Evolutionary conservation across 352 stramenopile species (phyloP), one percentile per base, ranked within the genome.

Genomic region (Phytophthora chlamydospora): DNA sequence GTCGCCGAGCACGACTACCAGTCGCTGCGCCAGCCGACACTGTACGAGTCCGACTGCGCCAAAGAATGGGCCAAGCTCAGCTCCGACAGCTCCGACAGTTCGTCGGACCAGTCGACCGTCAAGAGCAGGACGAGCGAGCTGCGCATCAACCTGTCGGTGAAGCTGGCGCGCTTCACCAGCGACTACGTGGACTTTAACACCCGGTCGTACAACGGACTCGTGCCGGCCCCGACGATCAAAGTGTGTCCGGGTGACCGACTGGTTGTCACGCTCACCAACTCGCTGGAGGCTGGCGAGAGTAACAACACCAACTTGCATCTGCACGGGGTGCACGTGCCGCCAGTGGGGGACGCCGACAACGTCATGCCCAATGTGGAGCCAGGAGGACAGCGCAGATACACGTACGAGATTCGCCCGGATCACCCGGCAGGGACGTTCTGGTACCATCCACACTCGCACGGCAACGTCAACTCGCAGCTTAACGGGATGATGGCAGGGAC

Each of bases 241-340:
- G 69, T 93, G 32, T 91, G 81, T 58, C 81, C 83, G 1, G 83
- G 83, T 17, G 83, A 93, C 50, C 71, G 60, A 16, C 66, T 93
- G 11, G 48, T 85, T 16, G 24, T 93, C 33, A 79, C 63, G n/a
- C 62, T 93, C 38, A 71, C 58, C 14, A 93, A 93, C 46, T 65
- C 61, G 27, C 61, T 93, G 21, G 63, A 60, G 41, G 68, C 67
- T 21, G 83, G 83, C 35, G 40, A 29, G 6, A 74, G 51, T 31
- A 93, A 93, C 64, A 68, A 78, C 44, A 91, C 83, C 11, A 93
- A 90, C 44, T 29, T 93, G 17, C 81, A 93, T 43, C 36, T 93
- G 50, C 81, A 93, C 42, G 85, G 85, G 34, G 62, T 93, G 71
- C 85, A 93, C 47, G 63, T 93, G 27, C 75, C 81, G 0, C 75